Conservation (phyloP, 208 protist genomes). For the Trypanosoma conorhini region DNA sequence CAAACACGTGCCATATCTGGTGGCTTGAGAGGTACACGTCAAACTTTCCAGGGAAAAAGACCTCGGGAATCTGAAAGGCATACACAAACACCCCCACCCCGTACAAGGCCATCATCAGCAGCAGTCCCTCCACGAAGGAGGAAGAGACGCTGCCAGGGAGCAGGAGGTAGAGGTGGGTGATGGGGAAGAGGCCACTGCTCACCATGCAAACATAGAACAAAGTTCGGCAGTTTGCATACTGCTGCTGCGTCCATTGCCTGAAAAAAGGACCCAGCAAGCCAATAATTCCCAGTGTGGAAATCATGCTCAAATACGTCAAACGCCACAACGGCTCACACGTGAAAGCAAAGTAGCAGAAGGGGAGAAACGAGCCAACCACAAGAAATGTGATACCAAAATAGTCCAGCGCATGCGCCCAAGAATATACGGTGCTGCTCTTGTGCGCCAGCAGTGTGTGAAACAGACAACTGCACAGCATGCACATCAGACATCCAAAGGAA, state of each 20-base stretch:
- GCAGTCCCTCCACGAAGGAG: slow-evolving; percentile 54
- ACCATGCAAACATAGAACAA: slow-evolving; percentile 82
- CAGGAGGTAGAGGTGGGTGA: slow-evolving; percentile 59
- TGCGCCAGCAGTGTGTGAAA: slow-evolving; percentile 81
- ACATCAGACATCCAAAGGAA: slow-evolving; percentile 70
- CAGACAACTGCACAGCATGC: slow-evolving; percentile 69
- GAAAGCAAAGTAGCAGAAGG: slow-evolving; percentile 83
- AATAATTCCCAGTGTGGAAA: slow-evolving; percentile 65
- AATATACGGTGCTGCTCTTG: slow-evolving; percentile 50
- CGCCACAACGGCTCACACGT: slow-evolving; percentile 64
- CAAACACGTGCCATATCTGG: slow-evolving; percentile 85
- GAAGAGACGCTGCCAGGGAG: slow-evolving; percentile 35
- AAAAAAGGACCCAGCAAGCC: slow-evolving; percentile 80
- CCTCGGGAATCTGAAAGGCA: slow-evolving; percentile 73
- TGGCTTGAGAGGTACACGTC: slow-evolving; percentile 73
- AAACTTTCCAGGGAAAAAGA: slow-evolving; percentile 68
- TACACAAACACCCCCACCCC: slow-evolving; percentile 83
- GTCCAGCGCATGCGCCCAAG: slow-evolving; percentile 70
- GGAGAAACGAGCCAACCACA: slow-evolving; percentile 80
- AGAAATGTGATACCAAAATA: slow-evolving; percentile 88
- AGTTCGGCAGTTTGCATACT: slow-evolving; percentile 57
- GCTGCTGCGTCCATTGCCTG: slow-evolving; percentile 60
- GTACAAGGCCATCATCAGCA: slow-evolving; percentile 72
- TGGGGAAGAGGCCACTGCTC: slow-evolving; percentile 64
- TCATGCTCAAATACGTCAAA: slow-evolving; percentile 73